Evolutionary conservation across 2,329 filamentous ascomycete species (phyloP).

Genomic region (Pseudopyrenochaeta lycopersici): DNA sequence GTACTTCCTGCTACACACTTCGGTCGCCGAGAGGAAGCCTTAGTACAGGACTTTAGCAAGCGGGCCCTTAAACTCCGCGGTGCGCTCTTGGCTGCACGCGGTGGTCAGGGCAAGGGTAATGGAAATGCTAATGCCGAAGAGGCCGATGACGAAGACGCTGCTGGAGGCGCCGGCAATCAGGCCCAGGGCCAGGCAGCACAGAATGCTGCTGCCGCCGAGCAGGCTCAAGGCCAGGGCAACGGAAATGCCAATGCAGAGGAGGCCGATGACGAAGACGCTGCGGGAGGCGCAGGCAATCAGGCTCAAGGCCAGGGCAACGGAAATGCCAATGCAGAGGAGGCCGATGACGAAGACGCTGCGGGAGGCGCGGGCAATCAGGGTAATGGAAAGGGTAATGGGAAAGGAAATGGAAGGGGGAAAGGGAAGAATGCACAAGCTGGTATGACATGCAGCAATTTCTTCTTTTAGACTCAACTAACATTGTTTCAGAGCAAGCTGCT

Average conservation of each 20-base stretch:
- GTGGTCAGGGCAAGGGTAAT: conserved; percentile 17
- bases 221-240: conserved; percentile 15
- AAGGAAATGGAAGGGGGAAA: conserved; percentile 3
- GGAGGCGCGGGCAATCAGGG: conserved; percentile 8
- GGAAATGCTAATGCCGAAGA: conserved; percentile 8
- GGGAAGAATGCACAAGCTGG: conserved; percentile 9
- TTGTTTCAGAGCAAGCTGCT: background rate
- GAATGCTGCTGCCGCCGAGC: conserved; percentile 18
- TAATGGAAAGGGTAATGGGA: background rate
- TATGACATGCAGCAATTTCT: background rate
- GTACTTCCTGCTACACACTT: conserved; percentile 32
- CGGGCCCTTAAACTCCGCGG: conserved; percentile 36
- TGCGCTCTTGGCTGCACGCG: conserved; percentile 31
- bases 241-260: conserved; percentile 7
- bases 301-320: conserved; percentile 15
- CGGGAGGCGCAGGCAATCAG: conserved; percentile 11
- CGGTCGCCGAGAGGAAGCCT: conserved; percentile 26
- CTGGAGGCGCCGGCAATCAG: conserved; percentile 5
- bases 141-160: conserved; percentile 3
- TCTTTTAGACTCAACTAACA: background rate
- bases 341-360: background rate
- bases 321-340: conserved; percentile 5
- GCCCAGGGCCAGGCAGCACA: conserved; percentile 4
- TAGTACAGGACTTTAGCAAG: conserved; percentile 36
- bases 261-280: conserved; percentile 3